These are phyloP conservation scores for Leucaena leucocephala DNA, from an alignment of 306 rosid genomes.

Conservation along the genomic window DNA sequence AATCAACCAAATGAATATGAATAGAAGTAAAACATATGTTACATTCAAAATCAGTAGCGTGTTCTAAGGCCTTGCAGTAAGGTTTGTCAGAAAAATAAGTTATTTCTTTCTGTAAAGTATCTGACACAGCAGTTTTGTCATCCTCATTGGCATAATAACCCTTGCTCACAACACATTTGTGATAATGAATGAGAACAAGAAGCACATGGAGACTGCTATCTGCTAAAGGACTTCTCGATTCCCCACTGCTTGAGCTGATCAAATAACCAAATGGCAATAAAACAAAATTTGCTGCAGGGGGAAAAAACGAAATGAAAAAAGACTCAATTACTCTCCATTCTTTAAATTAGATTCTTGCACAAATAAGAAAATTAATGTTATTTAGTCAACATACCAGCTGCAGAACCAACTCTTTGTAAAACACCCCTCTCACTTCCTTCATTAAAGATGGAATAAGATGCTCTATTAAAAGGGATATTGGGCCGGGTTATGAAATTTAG, in stretches of 20 bases:
- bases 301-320: slow-evolving; percentile 29
- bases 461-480: slow-evolving; percentile 53
- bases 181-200: slow-evolving; percentile 91
- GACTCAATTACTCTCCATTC: slow-evolving; percentile 33
- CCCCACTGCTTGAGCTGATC: slow-evolving; percentile 74
- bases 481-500: slow-evolving; percentile 67
- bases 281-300: slow-evolving; percentile 84
- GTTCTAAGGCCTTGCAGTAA: slow-evolving; percentile 82
- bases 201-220: slow-evolving; percentile 89
- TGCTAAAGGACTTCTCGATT: slow-evolving; percentile 72
- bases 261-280: slow-evolving; percentile 82
- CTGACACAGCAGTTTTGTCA: slow-evolving; percentile 54
- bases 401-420: slow-evolving; percentile 92
- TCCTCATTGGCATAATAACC: slow-evolving; percentile 44
- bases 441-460: slow-evolving; percentile 69
- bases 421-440: slow-evolving; percentile 90
- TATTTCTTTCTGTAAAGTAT: slow-evolving; percentile 59
- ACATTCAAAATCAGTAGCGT: slow-evolving; percentile 90
- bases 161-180: slow-evolving; percentile 61
- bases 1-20: slow-evolving; percentile 30
- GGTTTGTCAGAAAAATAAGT: slow-evolving; percentile 77
- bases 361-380: slow-evolving; percentile 14
- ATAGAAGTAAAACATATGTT: slow-evolving; percentile 38
- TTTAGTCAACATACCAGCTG: slow-evolving; percentile 71
- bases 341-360: slow-evolving; percentile 30